A percentile compares a stretch with the other conserved stretches of the same genome.
Conservation (phyloP, 2,329 filamentous ascomycete species). For the Monosporascus cannonballus region DNA sequence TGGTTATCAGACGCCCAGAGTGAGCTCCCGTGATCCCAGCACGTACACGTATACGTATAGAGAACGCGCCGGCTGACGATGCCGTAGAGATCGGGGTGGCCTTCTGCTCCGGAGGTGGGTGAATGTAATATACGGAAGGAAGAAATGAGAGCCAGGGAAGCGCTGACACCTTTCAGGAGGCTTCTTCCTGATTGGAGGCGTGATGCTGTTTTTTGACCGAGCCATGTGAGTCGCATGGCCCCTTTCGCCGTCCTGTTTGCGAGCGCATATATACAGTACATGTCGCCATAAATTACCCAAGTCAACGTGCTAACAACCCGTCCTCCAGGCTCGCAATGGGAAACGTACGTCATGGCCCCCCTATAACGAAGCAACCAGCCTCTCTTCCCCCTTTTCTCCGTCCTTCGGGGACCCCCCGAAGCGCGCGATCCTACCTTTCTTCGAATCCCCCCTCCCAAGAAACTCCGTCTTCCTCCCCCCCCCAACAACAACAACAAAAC, state of each 20-base stretch:
- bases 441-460: background rate
- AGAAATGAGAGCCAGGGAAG: slow-evolving; percentile 6
- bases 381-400: slow-evolving; percentile 2
- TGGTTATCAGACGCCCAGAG: slow-evolving; percentile 96
- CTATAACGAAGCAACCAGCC: background rate
- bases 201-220: slow-evolving; percentile 96
- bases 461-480: slow-evolving; percentile 1
- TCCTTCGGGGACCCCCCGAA: slow-evolving; percentile 4
- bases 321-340: slow-evolving; percentile 82
- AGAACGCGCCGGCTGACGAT: slow-evolving; percentile 25
- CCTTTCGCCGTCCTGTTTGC: slow-evolving; percentile 1
- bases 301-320: slow-evolving; percentile 8
- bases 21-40: slow-evolving; percentile 40
- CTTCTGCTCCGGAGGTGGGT: slow-evolving; percentile 95
- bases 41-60: slow-evolving; percentile 8
- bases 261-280: background rate
- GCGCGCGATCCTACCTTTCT: background rate
- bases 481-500: too few relatives aligned
- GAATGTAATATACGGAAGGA: slow-evolving; percentile 12
- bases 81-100: slow-evolving; percentile 86
- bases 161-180: slow-evolving; percentile 53
- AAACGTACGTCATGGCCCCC: slow-evolving; percentile 55
- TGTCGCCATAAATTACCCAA: background rate
- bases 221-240: slow-evolving; percentile 62
- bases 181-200: slow-evolving; percentile 89